phyloP scores from a whole-genome alignment of 1,284 basidiomycete species.

The Cutaneotrichosporon daszewskae region DNA sequence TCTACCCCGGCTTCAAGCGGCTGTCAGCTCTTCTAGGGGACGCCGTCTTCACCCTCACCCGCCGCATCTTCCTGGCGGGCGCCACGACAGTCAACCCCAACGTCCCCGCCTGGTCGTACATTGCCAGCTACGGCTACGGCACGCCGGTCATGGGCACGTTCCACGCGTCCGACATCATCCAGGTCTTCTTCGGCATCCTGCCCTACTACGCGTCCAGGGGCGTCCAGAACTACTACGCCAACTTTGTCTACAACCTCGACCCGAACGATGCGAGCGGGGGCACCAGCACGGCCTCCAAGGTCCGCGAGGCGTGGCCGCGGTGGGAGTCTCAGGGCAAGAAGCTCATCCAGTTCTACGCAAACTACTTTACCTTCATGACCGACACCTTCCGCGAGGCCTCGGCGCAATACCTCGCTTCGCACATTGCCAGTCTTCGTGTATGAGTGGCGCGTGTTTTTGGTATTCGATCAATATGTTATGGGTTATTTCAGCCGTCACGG shows the following conservation, averaged over 20 bases:
- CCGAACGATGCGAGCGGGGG: constrained; percentile 15
- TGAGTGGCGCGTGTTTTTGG: no score
- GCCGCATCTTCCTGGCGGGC: constrained; percentile 10
- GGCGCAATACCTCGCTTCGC: constrained; percentile 1
- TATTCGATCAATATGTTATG: no score
- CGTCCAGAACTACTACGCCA: constrained; percentile 17
- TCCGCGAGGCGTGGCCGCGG: constrained; percentile 10
- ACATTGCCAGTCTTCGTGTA: no score
- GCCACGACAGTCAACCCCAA: constrained; percentile 5
- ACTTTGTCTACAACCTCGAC: constrained; percentile 21
- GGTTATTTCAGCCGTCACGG: no score
- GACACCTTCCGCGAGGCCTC: constrained; percentile 11
- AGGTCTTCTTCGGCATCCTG: constrained; percentile 18
- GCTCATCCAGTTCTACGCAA: constrained; percentile 11
- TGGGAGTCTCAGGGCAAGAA: constrained; percentile 1
- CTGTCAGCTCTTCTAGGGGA: constrained; percentile 14
- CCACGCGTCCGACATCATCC: constrained; percentile 13
- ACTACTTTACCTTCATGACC: constrained; percentile 2
- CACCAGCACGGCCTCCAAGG: constrained; percentile 2
- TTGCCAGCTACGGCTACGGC: constrained; percentile 14
- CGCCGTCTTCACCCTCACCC: constrained; percentile 13
- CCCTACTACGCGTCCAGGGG: constrained; percentile 13
- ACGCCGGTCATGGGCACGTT: constrained; percentile 16
- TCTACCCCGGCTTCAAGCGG: constrained; percentile 19
- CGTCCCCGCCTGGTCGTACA: constrained; percentile 17